Percentiles rank a stretch among this genome's conserved stretches.
phyloP scores from a whole-genome alignment of 495 filamentous ascomycete species.

The Mytilinidion resinicola region DNA sequence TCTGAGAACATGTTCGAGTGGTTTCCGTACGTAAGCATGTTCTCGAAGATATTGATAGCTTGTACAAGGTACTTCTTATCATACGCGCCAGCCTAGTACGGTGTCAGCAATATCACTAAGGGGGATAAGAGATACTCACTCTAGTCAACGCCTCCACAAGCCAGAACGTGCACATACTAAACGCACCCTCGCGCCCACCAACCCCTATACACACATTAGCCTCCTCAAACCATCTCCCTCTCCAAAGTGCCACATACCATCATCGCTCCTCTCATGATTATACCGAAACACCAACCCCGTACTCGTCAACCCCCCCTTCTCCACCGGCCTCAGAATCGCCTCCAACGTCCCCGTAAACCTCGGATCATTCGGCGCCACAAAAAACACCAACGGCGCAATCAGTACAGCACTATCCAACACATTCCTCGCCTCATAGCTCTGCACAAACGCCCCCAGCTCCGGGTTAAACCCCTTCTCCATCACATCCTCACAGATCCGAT shows the following conservation, averaged over 20 bases:
- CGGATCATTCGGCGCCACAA: conserved; percentile 66
- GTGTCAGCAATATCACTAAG: conserved; percentile 1
- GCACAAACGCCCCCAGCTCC: conserved; percentile 58
- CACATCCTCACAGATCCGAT: conserved; percentile 63
- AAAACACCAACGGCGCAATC: conserved; percentile 69
- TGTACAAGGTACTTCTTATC: conserved; percentile 56
- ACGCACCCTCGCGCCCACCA: conserved; percentile 66
- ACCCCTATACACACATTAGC: conserved; percentile 45
- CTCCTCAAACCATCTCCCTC: no score
- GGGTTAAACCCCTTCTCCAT: conserved; percentile 65
- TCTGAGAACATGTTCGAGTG: conserved; percentile 71
- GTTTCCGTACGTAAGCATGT: conserved; percentile 64
- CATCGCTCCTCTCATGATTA: conserved; percentile 56
- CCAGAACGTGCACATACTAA: conserved; percentile 76
- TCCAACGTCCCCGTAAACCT: conserved; percentile 64
- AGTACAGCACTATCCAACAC: conserved; percentile 64
- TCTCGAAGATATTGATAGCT: conserved; percentile 65
- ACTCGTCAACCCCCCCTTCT: conserved; percentile 65
- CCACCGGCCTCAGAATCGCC: conserved; percentile 56
- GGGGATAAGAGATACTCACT: conserved; percentile 33
- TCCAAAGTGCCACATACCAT: conserved; percentile 44
- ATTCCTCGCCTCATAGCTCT: conserved; percentile 63
- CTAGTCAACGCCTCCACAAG: conserved; percentile 68
- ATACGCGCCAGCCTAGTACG: conserved; percentile 46
- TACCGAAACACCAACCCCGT: conserved; percentile 68